Percentiles rank a stretch among this genome's conserved stretches.
These are phyloP conservation scores for Dendrocalamus latiflorus DNA, from an alignment of 202 grass and related monocot species.

Conservation along the genomic window DNA sequence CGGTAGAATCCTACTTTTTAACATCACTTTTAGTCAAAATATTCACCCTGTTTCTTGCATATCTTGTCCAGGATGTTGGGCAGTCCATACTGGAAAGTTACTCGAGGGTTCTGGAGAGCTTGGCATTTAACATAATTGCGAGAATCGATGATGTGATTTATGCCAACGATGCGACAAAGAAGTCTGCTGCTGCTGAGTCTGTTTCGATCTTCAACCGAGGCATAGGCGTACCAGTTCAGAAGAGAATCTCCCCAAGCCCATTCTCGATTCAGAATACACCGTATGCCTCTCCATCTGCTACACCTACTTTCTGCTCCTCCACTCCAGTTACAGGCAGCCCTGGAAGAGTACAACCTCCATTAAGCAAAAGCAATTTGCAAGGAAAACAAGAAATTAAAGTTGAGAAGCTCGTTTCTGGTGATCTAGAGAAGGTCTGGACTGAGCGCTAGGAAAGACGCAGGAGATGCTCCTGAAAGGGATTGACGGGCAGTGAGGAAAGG, in stretches of 20 bases:
- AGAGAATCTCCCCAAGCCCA: slow-evolving; percentile 85
- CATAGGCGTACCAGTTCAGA: slow-evolving; percentile 67
- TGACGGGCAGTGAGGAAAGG: slow-evolving; percentile 30
- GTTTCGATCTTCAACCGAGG: slow-evolving; percentile 79
- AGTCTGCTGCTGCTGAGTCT: slow-evolving; percentile 50
- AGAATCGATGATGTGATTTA: slow-evolving; percentile 95
- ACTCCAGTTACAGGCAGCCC: slow-evolving; percentile 75
- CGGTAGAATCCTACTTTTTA: background rate
- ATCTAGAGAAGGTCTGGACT: slow-evolving; percentile 86
- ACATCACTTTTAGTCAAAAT: background rate
- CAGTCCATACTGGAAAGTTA: slow-evolving; percentile 98
- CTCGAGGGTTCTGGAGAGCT: slow-evolving; percentile 87
- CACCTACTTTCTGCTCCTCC: slow-evolving; percentile 70
- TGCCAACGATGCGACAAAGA: slow-evolving; percentile 80
- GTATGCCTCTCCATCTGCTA: slow-evolving; percentile 81
- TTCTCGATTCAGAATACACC: slow-evolving; percentile 92
- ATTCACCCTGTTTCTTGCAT: slow-evolving; percentile 3
- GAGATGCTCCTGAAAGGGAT: slow-evolving; percentile 80
- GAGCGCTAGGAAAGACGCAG: slow-evolving; percentile 70
- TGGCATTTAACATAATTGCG: slow-evolving; percentile 97
- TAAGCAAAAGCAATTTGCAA: slow-evolving; percentile 32
- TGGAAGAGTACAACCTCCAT: slow-evolving; percentile 45
- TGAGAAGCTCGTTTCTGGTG: slow-evolving; percentile 55
- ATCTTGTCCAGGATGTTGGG: slow-evolving; percentile 79
- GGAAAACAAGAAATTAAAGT: slow-evolving; percentile 46